A percentile compares a stretch with the other conserved stretches of the same genome.
Conservation (phyloP, 192 early-diverging fungal genomes). For the Coemansia sp. region DNA sequence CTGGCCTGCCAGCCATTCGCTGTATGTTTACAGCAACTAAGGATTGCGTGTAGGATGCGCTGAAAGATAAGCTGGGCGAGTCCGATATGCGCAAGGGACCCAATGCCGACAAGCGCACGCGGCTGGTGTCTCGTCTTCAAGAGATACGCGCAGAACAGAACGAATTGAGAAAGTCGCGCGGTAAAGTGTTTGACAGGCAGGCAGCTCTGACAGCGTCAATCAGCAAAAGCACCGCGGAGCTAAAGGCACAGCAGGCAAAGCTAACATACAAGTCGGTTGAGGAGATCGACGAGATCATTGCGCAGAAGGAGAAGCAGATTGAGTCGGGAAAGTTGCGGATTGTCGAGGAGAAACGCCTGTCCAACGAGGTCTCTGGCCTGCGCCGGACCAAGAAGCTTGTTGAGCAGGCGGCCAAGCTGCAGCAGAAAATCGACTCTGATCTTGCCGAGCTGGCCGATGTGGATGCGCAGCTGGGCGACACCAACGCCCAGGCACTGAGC, state of each 20-base stretch:
- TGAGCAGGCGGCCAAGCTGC: slow-evolving; percentile 76
- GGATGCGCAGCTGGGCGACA: slow-evolving; percentile 59
- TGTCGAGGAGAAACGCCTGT: slow-evolving; percentile 78
- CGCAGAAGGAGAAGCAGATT: slow-evolving; percentile 71
- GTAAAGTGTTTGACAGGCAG: slow-evolving; percentile 70
- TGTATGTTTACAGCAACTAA: neutral
- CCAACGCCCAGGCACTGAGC: slow-evolving; percentile 60
- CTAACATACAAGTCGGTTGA: slow-evolving; percentile 74
- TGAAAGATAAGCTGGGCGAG: slow-evolving; percentile 58
- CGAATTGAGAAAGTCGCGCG: slow-evolving; percentile 64
- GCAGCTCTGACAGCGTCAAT: slow-evolving; percentile 69
- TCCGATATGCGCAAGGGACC: slow-evolving; percentile 58
- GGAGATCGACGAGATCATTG: slow-evolving; percentile 76
- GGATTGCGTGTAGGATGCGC: slow-evolving; percentile 44
- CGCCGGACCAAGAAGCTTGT: slow-evolving; percentile 57
- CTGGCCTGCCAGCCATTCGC: too few relatives aligned
- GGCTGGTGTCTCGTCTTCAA: slow-evolving; percentile 61
- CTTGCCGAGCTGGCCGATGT: slow-evolving; percentile 60
- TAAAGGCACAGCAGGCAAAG: slow-evolving; percentile 73
- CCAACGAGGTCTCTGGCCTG: slow-evolving; percentile 30
- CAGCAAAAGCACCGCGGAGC: slow-evolving; percentile 78
- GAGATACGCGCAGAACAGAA: slow-evolving; percentile 71
- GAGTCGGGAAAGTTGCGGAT: slow-evolving; percentile 73
- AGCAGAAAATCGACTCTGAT: slow-evolving; percentile 71
- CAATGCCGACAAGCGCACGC: slow-evolving; percentile 56